phyloP scores from a whole-genome alignment of 1,284 basidiomycete species.

The Neolentinus lepideus region DNA sequence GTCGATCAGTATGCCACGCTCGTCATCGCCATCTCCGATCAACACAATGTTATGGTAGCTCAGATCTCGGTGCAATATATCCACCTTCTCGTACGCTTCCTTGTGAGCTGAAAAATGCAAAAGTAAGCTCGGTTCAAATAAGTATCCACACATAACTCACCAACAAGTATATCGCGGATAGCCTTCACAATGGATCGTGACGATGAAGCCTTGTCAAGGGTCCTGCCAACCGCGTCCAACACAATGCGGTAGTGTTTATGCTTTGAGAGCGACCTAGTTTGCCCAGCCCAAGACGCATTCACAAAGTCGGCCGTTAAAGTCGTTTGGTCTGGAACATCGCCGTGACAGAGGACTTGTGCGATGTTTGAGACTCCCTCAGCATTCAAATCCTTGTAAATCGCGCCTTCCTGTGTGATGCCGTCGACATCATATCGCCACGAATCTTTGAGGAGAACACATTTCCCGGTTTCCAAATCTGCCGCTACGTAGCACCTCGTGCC shows the following conservation, averaged over 20 bases:
- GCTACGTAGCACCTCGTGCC: background rate
- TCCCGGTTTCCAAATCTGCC: background rate
- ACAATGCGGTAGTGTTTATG: background rate
- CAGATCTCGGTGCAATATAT: too few relatives aligned
- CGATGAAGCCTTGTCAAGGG: background rate
- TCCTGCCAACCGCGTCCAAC: too few relatives aligned
- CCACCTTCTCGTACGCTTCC: too few relatives aligned
- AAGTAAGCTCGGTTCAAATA: too few relatives aligned
- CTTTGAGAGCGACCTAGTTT: background rate
- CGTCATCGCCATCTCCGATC: too few relatives aligned
- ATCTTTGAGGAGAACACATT: background rate
- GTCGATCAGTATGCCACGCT: too few relatives aligned
- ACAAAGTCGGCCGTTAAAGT: too few relatives aligned
- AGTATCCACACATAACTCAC: too few relatives aligned
- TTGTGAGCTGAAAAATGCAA: too few relatives aligned
- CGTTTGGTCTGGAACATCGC: background rate
- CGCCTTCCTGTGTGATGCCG: too few relatives aligned
- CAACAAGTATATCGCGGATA: background rate
- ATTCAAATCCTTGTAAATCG: too few relatives aligned
- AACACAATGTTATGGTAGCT: too few relatives aligned
- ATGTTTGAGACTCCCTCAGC: background rate
- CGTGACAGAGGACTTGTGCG: background rate
- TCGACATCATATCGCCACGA: background rate
- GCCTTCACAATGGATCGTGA: background rate
- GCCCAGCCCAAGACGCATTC: background rate